These are phyloP conservation scores for Malus hybrid DNA, from an alignment of 331 rosid genomes.

Conservation along the genomic window DNA sequence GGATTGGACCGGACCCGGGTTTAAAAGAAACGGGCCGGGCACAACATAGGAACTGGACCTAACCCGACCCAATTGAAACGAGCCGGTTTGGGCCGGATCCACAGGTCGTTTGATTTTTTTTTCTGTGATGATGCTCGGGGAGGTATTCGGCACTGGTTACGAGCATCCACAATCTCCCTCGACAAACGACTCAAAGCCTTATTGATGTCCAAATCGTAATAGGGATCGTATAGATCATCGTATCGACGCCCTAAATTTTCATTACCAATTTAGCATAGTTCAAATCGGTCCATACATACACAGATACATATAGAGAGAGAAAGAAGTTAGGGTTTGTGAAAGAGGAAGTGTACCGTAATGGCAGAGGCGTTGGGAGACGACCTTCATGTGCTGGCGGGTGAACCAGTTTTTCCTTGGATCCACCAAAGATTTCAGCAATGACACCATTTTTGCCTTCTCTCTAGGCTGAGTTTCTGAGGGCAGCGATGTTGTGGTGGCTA, in stretches of 20 bases:
- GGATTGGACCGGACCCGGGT: too few relatives aligned
- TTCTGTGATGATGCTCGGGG: too few relatives aligned
- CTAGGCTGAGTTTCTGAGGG: not conserved
- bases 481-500: not conserved
- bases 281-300: not conserved
- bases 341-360: conserved; percentile 40
- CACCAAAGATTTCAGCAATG: conserved; percentile 44
- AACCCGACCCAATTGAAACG: too few relatives aligned
- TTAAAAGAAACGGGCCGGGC: too few relatives aligned
- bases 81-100: too few relatives aligned
- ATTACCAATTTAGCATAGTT: not conserved
- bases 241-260: conserved; percentile 68
- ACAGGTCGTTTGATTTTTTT: too few relatives aligned
- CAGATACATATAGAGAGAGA: not conserved
- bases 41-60: too few relatives aligned
- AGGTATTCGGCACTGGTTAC: conserved; percentile 86
- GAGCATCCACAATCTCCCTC: conserved; percentile 79
- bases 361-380: conserved; percentile 68
- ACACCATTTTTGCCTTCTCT: conserved; percentile 39
- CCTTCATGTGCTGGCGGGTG: conserved; percentile 76
- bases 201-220: conserved; percentile 80
- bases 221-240: conserved; percentile 83
- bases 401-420: conserved; percentile 85
- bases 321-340: not conserved
- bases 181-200: conserved; percentile 86